These are phyloP conservation scores for Aspergillus aculeatus DNA, from an alignment of 2,329 filamentous ascomycete genomes.

Conservation along the genomic window DNA sequence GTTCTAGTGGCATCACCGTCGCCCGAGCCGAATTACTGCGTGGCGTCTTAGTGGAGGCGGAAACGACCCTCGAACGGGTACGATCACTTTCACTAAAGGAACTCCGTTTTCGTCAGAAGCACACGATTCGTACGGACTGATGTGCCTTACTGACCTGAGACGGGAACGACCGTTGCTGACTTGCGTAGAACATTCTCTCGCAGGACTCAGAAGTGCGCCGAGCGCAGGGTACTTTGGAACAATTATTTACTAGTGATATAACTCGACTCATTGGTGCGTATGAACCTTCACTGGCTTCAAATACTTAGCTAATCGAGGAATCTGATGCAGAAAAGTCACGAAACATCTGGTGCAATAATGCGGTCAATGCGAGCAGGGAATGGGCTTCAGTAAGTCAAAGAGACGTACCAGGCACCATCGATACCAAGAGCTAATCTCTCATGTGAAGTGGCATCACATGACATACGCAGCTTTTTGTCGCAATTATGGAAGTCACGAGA, in stretches of 20 bases:
- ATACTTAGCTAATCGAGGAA: neutral
- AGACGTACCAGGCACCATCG: too few relatives aligned
- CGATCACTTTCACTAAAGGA: neutral
- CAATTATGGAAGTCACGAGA: constrained; percentile 14
- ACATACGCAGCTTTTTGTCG: constrained; percentile 20
- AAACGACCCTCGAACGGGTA: constrained; percentile 12
- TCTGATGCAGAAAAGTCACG: neutral
- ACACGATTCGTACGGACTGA: too few relatives aligned
- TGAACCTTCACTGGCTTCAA: neutral
- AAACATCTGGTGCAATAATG: constrained; percentile 7
- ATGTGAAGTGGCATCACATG: constrained; percentile 8
- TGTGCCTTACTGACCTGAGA: too few relatives aligned
- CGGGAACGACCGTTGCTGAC: neutral
- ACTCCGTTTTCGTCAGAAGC: too few relatives aligned
- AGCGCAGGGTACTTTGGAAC: neutral
- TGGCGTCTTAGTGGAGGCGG: constrained; percentile 7
- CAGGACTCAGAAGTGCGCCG: neutral
- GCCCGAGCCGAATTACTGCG: constrained; percentile 17
- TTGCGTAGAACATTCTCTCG: neutral
- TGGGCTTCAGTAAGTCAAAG: constrained; percentile 15
- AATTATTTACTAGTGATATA: constrained; percentile 4
- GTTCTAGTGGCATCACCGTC: constrained; percentile 11
- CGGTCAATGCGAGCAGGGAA: constrained; percentile 7
- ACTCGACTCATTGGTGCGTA: constrained; percentile 10
- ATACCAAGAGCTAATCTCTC: too few relatives aligned